A percentile compares a stretch with the other conserved stretches of the same genome.
These are phyloP conservation scores for Penicillium expansum DNA, from an alignment of 2,329 filamentous ascomycete species.

Conservation along the genomic window DNA sequence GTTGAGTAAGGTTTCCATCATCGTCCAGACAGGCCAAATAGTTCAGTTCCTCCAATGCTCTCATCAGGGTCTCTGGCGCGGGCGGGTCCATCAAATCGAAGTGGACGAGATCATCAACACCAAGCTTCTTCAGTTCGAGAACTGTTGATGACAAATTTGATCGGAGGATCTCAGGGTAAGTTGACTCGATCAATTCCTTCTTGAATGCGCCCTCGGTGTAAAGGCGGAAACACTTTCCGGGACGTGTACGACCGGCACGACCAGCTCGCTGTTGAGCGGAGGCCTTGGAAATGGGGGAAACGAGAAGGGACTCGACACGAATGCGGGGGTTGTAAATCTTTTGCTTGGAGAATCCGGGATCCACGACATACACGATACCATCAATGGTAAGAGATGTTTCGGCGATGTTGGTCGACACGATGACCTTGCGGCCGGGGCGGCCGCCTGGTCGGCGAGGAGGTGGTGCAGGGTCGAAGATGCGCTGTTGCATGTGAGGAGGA, in stretches of 20 bases:
- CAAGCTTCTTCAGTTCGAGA: slow-evolving; percentile 93
- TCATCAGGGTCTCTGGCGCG: slow-evolving; percentile 96
- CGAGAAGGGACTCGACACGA: slow-evolving; percentile 92
- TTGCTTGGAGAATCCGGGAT: slow-evolving; percentile 98
- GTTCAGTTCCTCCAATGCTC: slow-evolving; percentile 94
- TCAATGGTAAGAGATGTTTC: slow-evolving; percentile 98
- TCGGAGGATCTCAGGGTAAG: slow-evolving; percentile 90
- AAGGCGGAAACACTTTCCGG: slow-evolving; percentile 95
- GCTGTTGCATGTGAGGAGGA: slow-evolving; percentile 88
- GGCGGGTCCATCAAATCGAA: slow-evolving; percentile 99
- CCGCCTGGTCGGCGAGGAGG: slow-evolving; percentile 69
- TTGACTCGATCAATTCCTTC: slow-evolving; percentile 96
- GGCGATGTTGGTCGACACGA: slow-evolving; percentile 95
- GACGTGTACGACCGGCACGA: slow-evolving; percentile 97
- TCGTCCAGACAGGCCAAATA: slow-evolving; percentile 96
- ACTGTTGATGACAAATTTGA: slow-evolving; percentile 96
- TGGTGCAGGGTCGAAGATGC: slow-evolving; percentile 90
- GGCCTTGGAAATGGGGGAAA: slow-evolving; percentile 96
- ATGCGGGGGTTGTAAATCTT: slow-evolving; percentile 99
- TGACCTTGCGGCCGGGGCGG: slow-evolving; percentile 85
- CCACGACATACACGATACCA: slow-evolving; percentile 98
- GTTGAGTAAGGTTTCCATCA: slow-evolving; percentile 83
- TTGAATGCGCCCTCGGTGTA: slow-evolving; percentile 97
- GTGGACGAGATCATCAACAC: slow-evolving; percentile 91
- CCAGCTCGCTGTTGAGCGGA: slow-evolving; percentile 96